Base-by-base conservation (phyloP, 805 yeast species). In the Brettanomyces naardenensis region DNA sequence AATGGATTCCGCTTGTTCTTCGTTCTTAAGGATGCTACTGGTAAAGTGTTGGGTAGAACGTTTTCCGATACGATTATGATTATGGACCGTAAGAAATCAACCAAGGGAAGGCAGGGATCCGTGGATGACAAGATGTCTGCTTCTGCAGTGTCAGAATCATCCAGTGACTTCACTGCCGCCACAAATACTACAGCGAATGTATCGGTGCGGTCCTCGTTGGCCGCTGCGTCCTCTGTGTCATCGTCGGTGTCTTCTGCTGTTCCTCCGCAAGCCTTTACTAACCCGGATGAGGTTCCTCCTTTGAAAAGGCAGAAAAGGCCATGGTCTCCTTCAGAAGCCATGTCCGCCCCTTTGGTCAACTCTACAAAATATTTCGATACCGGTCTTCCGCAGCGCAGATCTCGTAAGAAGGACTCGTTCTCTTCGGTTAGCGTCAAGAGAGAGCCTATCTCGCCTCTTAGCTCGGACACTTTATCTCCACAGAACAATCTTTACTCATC, bases 31-130 rank as follows among this genome's bases (percentile, higher is more conserved):
- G 78, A 89, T 56, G 54, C 65, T 39, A 53, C 65, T 6, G 82
- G 80, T 18, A 65, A 69, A 19, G 68, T 87, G 4, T 69, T 90
- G 14, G 96, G 89, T 5, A 79, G 79, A 49, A 75, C 76, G 17
- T 57, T 80, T 6, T 75, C 95, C 1, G 63, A 78, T 6, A 77
- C 87, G 5, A 84, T 90, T 22, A 80, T 86, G 80, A 88, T 90
- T 36, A 90, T 95, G 77, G 97, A 92, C 59, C 80, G 95, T 59
- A 94, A 90, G 69, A 89, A 86, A 59, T 69, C 75, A 17, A 53
- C 61, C 13, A 52, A 66, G 23, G 47, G 46, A n/a, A n/a, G 18
- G 21, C 31, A 10, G 17, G 17, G 19, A 5, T 18, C 25, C 25
- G 35, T 20, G 17, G 27, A 14, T 18, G 15, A 25, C 17, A 20